Conservation (phyloP, 2,329 filamentous ascomycete species). For the Aspergillus spinulosporus region DNA sequence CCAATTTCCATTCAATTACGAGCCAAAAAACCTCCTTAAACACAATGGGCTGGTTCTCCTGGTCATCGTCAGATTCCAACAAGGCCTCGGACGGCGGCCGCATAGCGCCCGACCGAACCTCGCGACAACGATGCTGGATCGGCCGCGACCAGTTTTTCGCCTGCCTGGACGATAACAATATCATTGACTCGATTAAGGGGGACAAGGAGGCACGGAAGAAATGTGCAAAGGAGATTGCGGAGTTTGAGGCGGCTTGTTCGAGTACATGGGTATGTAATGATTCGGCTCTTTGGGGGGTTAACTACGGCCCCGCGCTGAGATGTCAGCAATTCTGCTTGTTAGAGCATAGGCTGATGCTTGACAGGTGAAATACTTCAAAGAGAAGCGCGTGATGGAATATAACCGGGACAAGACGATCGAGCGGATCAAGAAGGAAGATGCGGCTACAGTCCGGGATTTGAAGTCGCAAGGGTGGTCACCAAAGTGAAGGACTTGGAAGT, state of each 20-base stretch:
- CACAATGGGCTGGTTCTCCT: constrained; percentile 54
- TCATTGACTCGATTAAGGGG: constrained; percentile 70
- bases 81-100: constrained; percentile 58
- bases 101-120: constrained; percentile 80
- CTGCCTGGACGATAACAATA: constrained; percentile 78
- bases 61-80: constrained; percentile 47
- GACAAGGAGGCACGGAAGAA: constrained; percentile 58
- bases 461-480: constrained; percentile 45
- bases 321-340: neutral
- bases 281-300: neutral
- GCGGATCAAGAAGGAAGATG: constrained; percentile 71
- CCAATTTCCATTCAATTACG: neutral
- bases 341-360: constrained; percentile 18
- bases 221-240: constrained; percentile 61
- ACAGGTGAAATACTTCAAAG: constrained; percentile 96
- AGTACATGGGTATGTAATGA: constrained; percentile 74
- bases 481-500: constrained; percentile 17
- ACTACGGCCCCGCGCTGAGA: neutral
- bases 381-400: constrained; percentile 87
- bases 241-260: constrained; percentile 83
- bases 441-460: constrained; percentile 57
- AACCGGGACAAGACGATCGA: constrained; percentile 79
- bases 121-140: constrained; percentile 84
- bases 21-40: neutral
- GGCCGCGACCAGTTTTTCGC: constrained; percentile 83